Base-by-base conservation (phyloP, 1,139 yeast genomes). In the Hyphopichia wangnamkhiaoensis region DNA sequence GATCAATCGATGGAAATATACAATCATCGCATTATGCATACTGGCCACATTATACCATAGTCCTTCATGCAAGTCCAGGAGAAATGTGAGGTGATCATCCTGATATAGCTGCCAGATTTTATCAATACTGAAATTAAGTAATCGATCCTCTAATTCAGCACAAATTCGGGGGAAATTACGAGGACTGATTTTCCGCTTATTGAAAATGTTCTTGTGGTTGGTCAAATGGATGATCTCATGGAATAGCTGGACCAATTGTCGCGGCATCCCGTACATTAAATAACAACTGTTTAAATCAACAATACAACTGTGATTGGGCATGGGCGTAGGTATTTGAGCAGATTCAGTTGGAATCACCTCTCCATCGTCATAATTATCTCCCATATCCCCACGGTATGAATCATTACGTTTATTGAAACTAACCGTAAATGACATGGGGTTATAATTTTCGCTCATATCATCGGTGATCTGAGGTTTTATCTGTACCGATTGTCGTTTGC, bases 121-220 rank as follows among this genome's bases (percentile, higher is more conserved):
- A n/a, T 53, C 64, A n/a, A 65, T 48, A 29, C 58, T 58, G 81
- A 82, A 78, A 38, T 60, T 64, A 32, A 69, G 47, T 23, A 79
- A 53, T 31, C 65, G 68, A 41, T 77, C 82, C 47, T 77, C 82
- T 5, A 72, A 51, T 37, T 77, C 82, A 38, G 82, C 76, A 49
- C 82, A 77, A 2, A 77, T 61, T 41, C 67, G 65, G 3, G 82
- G 82, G 50, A 77, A 79, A 48, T 77, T 78, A 34, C 82, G 56
- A 0, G 83, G 82, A 37, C 64, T 68, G n/a, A 67, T 65, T 24
- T 68, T 62, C 28, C 65, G 64, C n/a, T 68, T 53, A 31, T 59
- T 53, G 48, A 78, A 77, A 38, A 74, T 69, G 38, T 74, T 69
- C 49, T 76, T 74, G 49, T 78, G 82, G 51, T 79, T 79, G 1